Evolutionary conservation across 768 basidiomycete genomes (phyloP), one percentile per base, ranked within the genome.

Genomic region (Trametes cingulata): DNA sequence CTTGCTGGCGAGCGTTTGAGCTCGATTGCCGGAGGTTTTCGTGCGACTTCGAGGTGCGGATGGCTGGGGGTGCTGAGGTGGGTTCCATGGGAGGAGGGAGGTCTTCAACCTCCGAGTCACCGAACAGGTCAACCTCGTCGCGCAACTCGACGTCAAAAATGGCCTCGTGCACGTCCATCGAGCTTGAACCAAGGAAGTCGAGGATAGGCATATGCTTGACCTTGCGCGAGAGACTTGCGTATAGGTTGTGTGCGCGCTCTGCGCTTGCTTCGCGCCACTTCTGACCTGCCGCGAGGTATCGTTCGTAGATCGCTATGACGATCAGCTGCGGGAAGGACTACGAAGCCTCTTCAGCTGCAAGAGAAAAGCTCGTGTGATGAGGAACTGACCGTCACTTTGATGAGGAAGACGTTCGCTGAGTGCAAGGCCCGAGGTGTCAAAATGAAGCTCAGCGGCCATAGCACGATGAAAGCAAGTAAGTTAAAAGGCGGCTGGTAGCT

Each of bases 401-500:
- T 93, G 51, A 93, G 78, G 70, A 93, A 87, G 3, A 95, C 93
- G 65, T 96, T 96, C 36, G 83, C 76, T 1, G 87, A 81, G 68
- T 97, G 95, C n/a, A 96, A 75, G 10, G 84, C 79, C 37, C 91
- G 83, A 2, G 93, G 91, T 3, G 87, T 80, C 15, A 93, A 74
- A 40, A 91, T 67, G 73, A 82, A 95, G 64, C 87, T 88, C 24
- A 87, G 79, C 13, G 94, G 92, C 70, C 91, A 88, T 49, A 96
- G 80, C 58, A 96, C 77, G 27, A 85, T 57, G 71, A 94, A 87
- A 1, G 95, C 95, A 19, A 91, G 75, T 19, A 93, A 76, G 67
- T 92, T 93, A 81, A 93, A 93, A 1, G 94, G 94, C 1, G 91
- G 92, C 65, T 94, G 91, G 67, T 97, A 96, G 47, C 89, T 93